Percentiles rank a stretch among this genome's conserved stretches.
phyloP scores from a whole-genome alignment of 164 flowering plant species.

The Saururus chinensis region DNA sequence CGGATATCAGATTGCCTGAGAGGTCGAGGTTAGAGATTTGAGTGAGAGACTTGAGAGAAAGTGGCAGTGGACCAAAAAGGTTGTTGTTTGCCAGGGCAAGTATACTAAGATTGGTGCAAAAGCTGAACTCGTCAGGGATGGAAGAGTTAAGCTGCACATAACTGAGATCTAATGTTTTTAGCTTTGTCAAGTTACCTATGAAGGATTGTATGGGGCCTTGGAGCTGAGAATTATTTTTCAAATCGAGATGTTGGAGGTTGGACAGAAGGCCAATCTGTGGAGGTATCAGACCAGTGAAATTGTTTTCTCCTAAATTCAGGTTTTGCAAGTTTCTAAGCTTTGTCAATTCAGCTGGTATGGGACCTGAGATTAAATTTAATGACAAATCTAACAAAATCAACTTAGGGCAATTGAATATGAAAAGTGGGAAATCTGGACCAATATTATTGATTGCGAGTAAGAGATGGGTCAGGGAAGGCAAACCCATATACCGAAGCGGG shows the following conservation, averaged over 20 bases:
- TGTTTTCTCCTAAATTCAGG: conserved; percentile 1
- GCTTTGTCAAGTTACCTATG: conserved; percentile 19
- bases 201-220: conserved; percentile 17
- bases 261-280: conserved; percentile 12
- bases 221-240: conserved; percentile 10
- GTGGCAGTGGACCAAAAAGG: conserved; percentile 18
- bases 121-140: conserved; percentile 21
- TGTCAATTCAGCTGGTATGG: conserved; percentile 9
- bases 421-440: conserved; percentile 13
- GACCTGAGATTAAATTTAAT: conserved; percentile 8
- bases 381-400: conserved; percentile 14
- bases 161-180: conserved; percentile 8
- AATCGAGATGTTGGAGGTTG: conserved; percentile 17
- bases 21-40: conserved; percentile 12
- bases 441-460: conserved; percentile 7
- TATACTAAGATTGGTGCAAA: conserved; percentile 14
- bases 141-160: conserved; percentile 11
- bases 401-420: conserved; percentile 14
- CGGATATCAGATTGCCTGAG: conserved; percentile 12
- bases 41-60: conserved; percentile 10
- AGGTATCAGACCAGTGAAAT: conserved; percentile 14
- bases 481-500: conserved; percentile 5
- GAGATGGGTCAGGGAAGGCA: conserved; percentile 17
- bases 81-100: conserved; percentile 9
- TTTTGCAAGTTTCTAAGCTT: conserved; percentile 11